These are phyloP conservation scores for Cadophora gregata DNA, from an alignment of 2,329 filamentous ascomycete genomes.

Conservation along the genomic window DNA sequence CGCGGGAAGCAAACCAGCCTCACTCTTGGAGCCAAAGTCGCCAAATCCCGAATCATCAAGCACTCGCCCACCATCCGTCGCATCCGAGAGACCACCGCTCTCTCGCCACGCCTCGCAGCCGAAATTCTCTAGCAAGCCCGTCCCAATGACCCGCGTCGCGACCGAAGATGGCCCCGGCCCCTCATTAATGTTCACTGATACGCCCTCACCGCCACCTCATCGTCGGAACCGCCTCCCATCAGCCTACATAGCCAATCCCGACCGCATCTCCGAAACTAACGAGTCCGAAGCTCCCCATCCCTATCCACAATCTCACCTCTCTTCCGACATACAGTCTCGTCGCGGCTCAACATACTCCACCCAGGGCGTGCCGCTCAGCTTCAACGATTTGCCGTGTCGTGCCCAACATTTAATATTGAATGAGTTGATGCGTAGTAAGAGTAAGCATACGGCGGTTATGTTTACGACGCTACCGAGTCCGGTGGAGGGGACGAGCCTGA, in stretches of 20 bases:
- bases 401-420: slow-evolving; percentile 89
- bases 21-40: slow-evolving; percentile 24
- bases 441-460: slow-evolving; percentile 74
- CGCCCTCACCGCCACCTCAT: slow-evolving; percentile 40
- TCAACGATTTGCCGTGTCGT: slow-evolving; percentile 84
- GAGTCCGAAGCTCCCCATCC: slow-evolving; percentile 13
- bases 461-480: slow-evolving; percentile 87
- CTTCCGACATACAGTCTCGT: slow-evolving; percentile 23
- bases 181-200: slow-evolving; percentile 76
- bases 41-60: slow-evolving; percentile 9
- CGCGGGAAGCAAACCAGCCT: slow-evolving; percentile 25
- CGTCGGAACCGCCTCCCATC: slow-evolving; percentile 37
- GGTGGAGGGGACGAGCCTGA: slow-evolving; percentile 74
- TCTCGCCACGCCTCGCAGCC: slow-evolving; percentile 61
- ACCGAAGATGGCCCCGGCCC: slow-evolving; percentile 69
- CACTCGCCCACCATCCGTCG: slow-evolving; percentile 40
- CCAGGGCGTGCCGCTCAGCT: slow-evolving; percentile 73
- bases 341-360: slow-evolving; percentile 58
- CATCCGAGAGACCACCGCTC: slow-evolving; percentile 51
- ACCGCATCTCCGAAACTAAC: slow-evolving; percentile 32
- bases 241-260: slow-evolving; percentile 36
- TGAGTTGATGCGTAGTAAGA: slow-evolving; percentile 76
- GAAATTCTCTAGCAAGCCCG: slow-evolving; percentile 74
- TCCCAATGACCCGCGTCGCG: slow-evolving; percentile 72
- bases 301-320: neutral